Base-by-base conservation (phyloP, 805 yeast genomes). In the Lipomyces sp. region DNA sequence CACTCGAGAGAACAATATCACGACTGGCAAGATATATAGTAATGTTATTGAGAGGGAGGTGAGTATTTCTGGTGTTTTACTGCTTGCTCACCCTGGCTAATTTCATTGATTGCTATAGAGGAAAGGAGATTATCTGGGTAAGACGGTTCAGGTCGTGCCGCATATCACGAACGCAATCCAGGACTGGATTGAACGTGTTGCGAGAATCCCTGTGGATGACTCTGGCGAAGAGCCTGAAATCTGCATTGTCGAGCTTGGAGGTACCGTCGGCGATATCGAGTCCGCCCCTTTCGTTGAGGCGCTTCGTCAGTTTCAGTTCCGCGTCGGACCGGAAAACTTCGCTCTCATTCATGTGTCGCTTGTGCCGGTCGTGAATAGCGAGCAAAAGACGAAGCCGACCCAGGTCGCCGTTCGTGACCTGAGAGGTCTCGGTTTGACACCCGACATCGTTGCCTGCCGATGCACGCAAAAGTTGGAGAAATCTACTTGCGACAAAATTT, bases 101-200 rank as follows among this genome's bases (percentile, higher is more conserved):
- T n/a, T n/a, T n/a, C n/a, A n/a, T n/a, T n/a, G n/a, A n/a, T n/a
- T n/a, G n/a, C n/a, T 28, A 23, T 19, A 52, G 61, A 83, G 99
- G 74, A 86, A 81, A 56, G 99, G 99, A 66, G 98, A 91, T 70
- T 93, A 93, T 66, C 77, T 93, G 65, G 99, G 99, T 63, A 93
- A 93, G 68, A 93, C 99, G n/a, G 99, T 93, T 43, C 99, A 93
- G 74, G 95, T 93, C 61, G 99, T 93, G 62, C 99, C 99, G 38
- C 99, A 93, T 69, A 78, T 93, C 61, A 93, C 99, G 59, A 86
- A 85, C 63, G 97, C 96, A 26, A 93, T 93, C 66, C 99, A 93
- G 74, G 96, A 90, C 60, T 93, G 99, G 99, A 84, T 93, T 61
- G 98, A 93, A 75, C 77, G 86, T 55, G 98, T 93, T 43, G 79